Evolutionary conservation across 2,329 filamentous ascomycete genomes (phyloP).

Genomic region (Colletotrichum agaves): DNA sequence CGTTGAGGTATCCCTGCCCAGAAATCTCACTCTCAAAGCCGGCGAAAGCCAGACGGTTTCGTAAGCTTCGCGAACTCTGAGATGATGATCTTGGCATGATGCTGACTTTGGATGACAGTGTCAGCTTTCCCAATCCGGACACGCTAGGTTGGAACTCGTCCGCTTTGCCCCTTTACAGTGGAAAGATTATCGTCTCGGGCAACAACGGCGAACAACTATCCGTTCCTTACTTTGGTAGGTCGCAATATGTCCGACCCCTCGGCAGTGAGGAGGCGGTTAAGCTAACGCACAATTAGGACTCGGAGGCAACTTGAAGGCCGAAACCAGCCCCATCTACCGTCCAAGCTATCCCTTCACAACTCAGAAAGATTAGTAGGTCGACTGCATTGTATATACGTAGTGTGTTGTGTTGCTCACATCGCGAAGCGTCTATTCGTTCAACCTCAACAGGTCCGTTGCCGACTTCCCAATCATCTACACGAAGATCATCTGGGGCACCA

Average conservation of each 20-base stretch:
- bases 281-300: constrained; percentile 33
- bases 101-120: constrained; percentile 17
- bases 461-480: constrained; percentile 39
- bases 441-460: constrained; percentile 28
- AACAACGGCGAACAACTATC: constrained; percentile 47
- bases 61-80: constrained; percentile 14
- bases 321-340: constrained; percentile 39
- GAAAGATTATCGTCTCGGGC: constrained; percentile 46
- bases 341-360: constrained; percentile 32
- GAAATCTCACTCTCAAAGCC: constrained; percentile 41
- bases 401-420: background rate
- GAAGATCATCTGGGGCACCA: constrained; percentile 38
- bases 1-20: constrained; percentile 39
- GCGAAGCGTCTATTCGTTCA: constrained; percentile 30
- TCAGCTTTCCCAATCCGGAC: constrained; percentile 45
- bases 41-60: constrained; percentile 42
- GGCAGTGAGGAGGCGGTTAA: accelerated
- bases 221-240: constrained; percentile 47
- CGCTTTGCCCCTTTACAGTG: constrained; percentile 47
- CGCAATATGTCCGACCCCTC: background rate
- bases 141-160: constrained; percentile 43
- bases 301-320: constrained; percentile 40
- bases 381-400: accelerated
- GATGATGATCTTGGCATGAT: background rate
- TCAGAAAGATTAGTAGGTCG: constrained; percentile 18